Evolutionary conservation across 768 basidiomycete genomes (phyloP), one percentile per base, ranked within the genome.

Genomic region (Cystobasidium ongulense): DNA sequence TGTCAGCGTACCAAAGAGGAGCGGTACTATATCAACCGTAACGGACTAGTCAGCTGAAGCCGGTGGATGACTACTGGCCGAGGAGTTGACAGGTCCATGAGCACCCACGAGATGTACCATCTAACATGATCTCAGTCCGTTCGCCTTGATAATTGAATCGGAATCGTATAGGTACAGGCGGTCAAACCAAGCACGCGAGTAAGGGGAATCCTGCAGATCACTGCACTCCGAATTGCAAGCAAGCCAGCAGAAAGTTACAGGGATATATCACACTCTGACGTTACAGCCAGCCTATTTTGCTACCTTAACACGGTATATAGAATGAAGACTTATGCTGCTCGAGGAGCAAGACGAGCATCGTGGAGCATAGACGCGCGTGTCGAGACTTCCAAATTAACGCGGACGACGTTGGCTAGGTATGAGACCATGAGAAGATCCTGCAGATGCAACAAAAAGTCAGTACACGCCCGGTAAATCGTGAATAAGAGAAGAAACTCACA

Each of bases 401-500:
- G 38, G 39, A 67, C 65, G n/a, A 67, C 65, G 29, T 67, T 67
- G 11, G 65, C 65, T 15, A 67, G 50, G 65, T 67, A 67, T 25
- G 65, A 67, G n/a, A 53, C 65, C 65, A 67, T 67, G 27, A 67
- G 65, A 18, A 67, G 65, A 38, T 67, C 65, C 65, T 67, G 36
- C 43, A 31, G 43, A 38, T 18, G 33, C 11, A 25, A 29, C 7
- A 39, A 10, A 11, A 39, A 27, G 27, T 67, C 65, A 67, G 65
- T 27, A 25, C 13, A 15, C 1, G 18, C 11, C 27, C 43, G 27
- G 29, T 50, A 25, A 2, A 39, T 8, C 43, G 11, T 27, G 33
- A 10, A 23, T 4, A 5, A 15, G 39, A 15, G 41, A 25, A 29
- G 13, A 1, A 39, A 67, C 65, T 38, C 38, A 67, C 65, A 3